A percentile compares a stretch with the other conserved stretches of the same genome.
Evolutionary conservation across 306 rosid genomes (phyloP).

Genomic region (Ormosia emarginata): DNA sequence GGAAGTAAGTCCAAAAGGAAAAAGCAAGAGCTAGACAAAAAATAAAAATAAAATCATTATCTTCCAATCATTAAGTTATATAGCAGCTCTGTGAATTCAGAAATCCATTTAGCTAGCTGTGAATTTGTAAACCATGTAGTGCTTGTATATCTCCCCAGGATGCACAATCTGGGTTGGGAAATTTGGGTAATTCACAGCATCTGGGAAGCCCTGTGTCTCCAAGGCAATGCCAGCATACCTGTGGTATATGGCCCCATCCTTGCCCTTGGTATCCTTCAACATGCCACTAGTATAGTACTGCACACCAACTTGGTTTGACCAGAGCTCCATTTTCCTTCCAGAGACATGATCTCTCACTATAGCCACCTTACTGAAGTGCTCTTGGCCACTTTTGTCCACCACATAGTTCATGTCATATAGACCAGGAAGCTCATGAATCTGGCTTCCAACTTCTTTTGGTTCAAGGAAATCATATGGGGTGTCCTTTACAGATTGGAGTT

Average conservation of each 20-base stretch:
- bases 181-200: constrained; percentile 44
- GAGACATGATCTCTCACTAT: constrained; percentile 37
- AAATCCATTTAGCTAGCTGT: constrained; percentile 23
- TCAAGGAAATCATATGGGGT: constrained; percentile 61
- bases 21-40: neutral
- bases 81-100: neutral
- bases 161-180: constrained; percentile 60
- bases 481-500: constrained; percentile 22
- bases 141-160: constrained; percentile 56
- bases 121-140: constrained; percentile 57
- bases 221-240: constrained; percentile 41
- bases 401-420: constrained; percentile 71
- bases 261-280: constrained; percentile 44
- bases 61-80: neutral
- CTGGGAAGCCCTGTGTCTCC: constrained; percentile 71
- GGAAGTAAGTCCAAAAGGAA: neutral
- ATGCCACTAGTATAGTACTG: constrained; percentile 52
- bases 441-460: constrained; percentile 39
- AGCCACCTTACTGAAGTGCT: constrained; percentile 38
- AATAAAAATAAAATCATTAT: neutral
- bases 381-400: constrained; percentile 15
- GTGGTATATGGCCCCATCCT: constrained; percentile 37
- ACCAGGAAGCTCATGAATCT: constrained; percentile 33
- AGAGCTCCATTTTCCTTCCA: constrained; percentile 67
- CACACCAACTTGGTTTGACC: constrained; percentile 57